A percentile compares a stretch with the other conserved stretches of the same genome.
Evolutionary conservation across 768 basidiomycete species (phyloP).

Genomic region (Tephrocybe sp.): DNA sequence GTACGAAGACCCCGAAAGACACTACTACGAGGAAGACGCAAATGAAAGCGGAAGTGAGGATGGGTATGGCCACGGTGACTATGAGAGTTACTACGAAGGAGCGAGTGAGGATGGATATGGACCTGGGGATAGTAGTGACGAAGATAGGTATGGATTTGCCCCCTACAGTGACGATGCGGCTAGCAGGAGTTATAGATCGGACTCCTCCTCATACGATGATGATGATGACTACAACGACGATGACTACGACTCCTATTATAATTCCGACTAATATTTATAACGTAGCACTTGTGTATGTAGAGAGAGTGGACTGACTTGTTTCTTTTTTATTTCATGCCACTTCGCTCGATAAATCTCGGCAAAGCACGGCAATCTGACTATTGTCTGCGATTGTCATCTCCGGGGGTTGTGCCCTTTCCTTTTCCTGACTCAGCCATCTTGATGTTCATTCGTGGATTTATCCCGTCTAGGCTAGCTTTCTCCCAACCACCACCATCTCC

Average conservation of each 20-base stretch:
- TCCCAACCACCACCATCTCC: background rate
- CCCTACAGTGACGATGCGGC: conserved; percentile 3
- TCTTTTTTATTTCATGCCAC: background rate
- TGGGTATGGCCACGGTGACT: background rate
- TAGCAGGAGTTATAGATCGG: background rate
- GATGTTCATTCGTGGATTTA: conserved; percentile 13
- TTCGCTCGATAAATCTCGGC: background rate
- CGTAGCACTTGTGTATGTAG: too few relatives aligned
- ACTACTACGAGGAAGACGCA: background rate
- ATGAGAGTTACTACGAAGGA: background rate
- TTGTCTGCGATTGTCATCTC: conserved; percentile 4
- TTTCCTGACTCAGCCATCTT: conserved; percentile 16
- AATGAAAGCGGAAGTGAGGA: background rate
- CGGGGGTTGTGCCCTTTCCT: background rate
- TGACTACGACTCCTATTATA: background rate
- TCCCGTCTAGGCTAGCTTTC: conserved; percentile 9
- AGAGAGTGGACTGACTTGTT: background rate
- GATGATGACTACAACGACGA: background rate
- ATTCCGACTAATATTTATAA: conserved; percentile 4
- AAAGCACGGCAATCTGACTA: background rate
- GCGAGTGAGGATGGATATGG: background rate
- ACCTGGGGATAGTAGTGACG: background rate
- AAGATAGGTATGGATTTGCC: background rate
- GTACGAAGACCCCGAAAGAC: background rate
- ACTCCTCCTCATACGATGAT: too few relatives aligned